phyloP scores from a whole-genome alignment of 2,329 filamentous ascomycete species.

The Gremmenia infestans region DNA sequence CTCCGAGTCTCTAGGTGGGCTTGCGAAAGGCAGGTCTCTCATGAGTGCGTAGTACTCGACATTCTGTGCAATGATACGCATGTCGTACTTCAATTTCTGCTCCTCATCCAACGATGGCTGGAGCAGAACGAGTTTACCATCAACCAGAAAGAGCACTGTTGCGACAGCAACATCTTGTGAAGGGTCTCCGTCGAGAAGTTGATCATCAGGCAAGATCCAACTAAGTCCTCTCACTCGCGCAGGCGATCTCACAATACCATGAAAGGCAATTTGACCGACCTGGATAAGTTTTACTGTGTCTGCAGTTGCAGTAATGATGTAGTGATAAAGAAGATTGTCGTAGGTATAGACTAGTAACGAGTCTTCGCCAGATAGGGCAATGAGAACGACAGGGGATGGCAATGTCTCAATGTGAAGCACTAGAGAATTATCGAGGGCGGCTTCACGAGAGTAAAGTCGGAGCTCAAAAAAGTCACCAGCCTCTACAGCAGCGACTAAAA shows the following conservation, averaged over 20 bases:
- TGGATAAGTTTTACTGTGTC: conserved; percentile 73
- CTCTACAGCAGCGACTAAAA: conserved; percentile 91
- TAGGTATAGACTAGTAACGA: conserved; percentile 95
- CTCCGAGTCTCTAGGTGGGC: conserved; percentile 11
- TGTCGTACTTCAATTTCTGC: conserved; percentile 91
- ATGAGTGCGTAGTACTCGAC: conserved; percentile 94
- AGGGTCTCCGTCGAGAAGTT: conserved; percentile 85
- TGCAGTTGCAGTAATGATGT: conserved; percentile 72
- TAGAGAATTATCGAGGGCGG: conserved; percentile 66
- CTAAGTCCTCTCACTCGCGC: conserved; percentile 88
- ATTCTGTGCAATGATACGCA: conserved; percentile 93
- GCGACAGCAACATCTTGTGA: conserved; percentile 92
- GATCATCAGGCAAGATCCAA: conserved; percentile 90
- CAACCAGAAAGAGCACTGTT: conserved; percentile 92
- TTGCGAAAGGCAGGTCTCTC: conserved; percentile 65
- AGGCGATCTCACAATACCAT: conserved; percentile 91
- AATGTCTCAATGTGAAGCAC: conserved; percentile 73
- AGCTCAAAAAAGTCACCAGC: conserved; percentile 76
- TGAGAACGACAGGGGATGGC: conserved; percentile 80
- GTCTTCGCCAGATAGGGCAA: conserved; percentile 86
- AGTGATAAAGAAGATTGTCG: conserved; percentile 93
- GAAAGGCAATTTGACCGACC: conserved; percentile 96
- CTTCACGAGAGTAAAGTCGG: conserved; percentile 88
- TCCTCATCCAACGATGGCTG: conserved; percentile 80
- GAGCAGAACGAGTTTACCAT: conserved; percentile 89